A percentile compares a stretch with the other conserved stretches of the same genome.
Evolutionary conservation across 1,284 basidiomycete species (phyloP).

Genomic region (Moniliophthora roreri): DNA sequence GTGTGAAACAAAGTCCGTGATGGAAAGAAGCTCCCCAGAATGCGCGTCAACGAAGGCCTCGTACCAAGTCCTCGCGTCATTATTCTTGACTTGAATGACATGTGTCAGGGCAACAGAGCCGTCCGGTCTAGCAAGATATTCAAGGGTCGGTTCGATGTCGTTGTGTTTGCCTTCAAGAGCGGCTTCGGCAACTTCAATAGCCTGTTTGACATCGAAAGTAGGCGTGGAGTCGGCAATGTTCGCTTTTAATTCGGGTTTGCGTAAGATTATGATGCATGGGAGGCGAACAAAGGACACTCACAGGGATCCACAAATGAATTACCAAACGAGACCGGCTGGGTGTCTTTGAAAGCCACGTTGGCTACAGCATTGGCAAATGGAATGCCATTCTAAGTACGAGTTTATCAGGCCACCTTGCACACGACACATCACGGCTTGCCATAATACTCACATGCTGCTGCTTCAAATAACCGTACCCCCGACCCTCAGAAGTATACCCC

Average conservation of each 20-base stretch:
- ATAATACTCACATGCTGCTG: too few species aligned
- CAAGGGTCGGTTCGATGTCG: constrained; percentile 38
- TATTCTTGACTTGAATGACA: constrained; percentile 57
- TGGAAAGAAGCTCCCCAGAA: constrained; percentile 46
- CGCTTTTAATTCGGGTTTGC: constrained; percentile 22
- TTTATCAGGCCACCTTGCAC: neutral
- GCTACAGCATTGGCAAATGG: constrained; percentile 48
- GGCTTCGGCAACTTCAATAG: constrained; percentile 39
- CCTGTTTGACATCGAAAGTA: constrained; percentile 33
- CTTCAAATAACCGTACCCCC: too few species aligned
- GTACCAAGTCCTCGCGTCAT: constrained; percentile 53
- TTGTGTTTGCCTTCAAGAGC: constrained; percentile 42
- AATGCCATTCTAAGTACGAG: constrained; percentile 35
- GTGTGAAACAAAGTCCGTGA: constrained; percentile 51
- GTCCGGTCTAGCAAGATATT: constrained; percentile 45
- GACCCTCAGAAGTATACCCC: too few species aligned
- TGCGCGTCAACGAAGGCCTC: constrained; percentile 66
- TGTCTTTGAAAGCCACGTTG: constrained; percentile 41
- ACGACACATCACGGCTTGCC: too few species aligned
- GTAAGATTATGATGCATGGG: neutral
- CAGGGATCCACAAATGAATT: constrained; percentile 49
- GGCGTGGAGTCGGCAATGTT: constrained; percentile 38
- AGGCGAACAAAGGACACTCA: constrained; percentile 24
- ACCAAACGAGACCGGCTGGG: constrained; percentile 45
- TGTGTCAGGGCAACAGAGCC: constrained; percentile 51